Evolutionary conservation across 441 rosid species (phyloP).

Genomic region (Biscutella laevigata): DNA sequence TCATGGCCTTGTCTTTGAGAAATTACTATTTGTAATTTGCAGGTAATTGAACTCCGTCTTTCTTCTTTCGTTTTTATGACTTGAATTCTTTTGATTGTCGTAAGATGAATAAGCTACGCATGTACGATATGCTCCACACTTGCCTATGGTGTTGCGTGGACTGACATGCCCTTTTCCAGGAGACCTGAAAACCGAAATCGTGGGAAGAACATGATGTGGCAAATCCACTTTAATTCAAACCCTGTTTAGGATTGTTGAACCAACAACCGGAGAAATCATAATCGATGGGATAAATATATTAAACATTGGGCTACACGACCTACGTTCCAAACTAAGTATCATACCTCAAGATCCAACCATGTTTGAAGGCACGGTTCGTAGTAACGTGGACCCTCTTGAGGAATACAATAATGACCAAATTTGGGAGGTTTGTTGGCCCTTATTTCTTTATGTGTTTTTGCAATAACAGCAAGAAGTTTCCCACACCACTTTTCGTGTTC

Average conservation of each 20-base stretch:
- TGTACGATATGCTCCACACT: slow-evolving; percentile 53
- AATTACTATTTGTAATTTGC: slow-evolving; percentile 46
- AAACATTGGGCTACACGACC: slow-evolving; percentile 65
- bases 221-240: slow-evolving; percentile 86
- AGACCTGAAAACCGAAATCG: slow-evolving; percentile 73
- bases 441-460: background rate
- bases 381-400: slow-evolving; percentile 79
- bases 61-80: no score
- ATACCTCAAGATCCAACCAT: slow-evolving; percentile 92
- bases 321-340: slow-evolving; percentile 70
- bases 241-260: slow-evolving; percentile 82
- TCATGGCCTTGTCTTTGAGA: slow-evolving; percentile 72
- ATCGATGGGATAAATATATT: slow-evolving; percentile 63
- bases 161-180: slow-evolving; percentile 71
- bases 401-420: slow-evolving; percentile 64
- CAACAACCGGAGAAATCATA: slow-evolving; percentile 48
- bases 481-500: slow-evolving; percentile 26
- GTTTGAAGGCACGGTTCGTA: slow-evolving; percentile 82
- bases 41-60: slow-evolving; percentile 25
- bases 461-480: background rate
- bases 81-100: no score
- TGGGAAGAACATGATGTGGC: slow-evolving; percentile 88
- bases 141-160: slow-evolving; percentile 83
- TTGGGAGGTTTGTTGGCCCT: slow-evolving; percentile 62
- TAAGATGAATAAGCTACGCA: no score